Evolutionary conservation across 2,329 filamentous ascomycete genomes (phyloP).

Genomic region (Claviceps fusiformis): DNA sequence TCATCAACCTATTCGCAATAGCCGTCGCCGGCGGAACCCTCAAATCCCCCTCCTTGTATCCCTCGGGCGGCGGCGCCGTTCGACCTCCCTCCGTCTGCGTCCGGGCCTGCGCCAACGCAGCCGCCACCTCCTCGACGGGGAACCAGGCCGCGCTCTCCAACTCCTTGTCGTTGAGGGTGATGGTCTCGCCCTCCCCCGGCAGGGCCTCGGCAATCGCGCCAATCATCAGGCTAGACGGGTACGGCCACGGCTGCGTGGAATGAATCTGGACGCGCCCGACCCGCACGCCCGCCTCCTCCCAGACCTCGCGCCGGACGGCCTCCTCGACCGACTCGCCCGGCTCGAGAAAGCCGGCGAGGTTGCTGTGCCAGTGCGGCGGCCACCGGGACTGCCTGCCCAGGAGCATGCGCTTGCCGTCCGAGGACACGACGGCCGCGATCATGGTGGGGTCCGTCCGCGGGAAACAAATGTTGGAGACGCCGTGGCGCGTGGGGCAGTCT

Average conservation of each 20-base stretch:
- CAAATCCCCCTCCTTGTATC: conserved; percentile 63
- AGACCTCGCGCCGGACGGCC: conserved; percentile 69
- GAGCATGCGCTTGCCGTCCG: conserved; percentile 63
- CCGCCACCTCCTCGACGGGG: conserved; percentile 61
- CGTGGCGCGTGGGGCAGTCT: conserved; percentile 68
- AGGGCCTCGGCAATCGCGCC: conserved; percentile 77
- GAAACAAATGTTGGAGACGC: conserved; percentile 82
- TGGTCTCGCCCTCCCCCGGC: conserved; percentile 56
- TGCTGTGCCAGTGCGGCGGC: conserved; percentile 77
- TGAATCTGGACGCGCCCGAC: conserved; percentile 71
- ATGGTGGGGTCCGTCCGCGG: conserved; percentile 88
- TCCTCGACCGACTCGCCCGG: conserved; percentile 77
- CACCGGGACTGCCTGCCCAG: conserved; percentile 77
- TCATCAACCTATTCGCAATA: conserved; percentile 82
- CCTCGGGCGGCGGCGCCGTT: conserved; percentile 47
- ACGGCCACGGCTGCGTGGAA: conserved; percentile 78
- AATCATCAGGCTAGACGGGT: conserved; percentile 75
- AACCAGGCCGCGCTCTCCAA: conserved; percentile 87
- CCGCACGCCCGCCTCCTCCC: conserved; percentile 70
- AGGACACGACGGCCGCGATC: conserved; percentile 82
- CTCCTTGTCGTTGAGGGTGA: conserved; percentile 82
- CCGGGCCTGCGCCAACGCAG: conserved; percentile 54
- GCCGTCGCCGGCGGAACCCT: conserved; percentile 74
- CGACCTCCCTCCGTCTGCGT: conserved; percentile 49
- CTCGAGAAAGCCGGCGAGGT: conserved; percentile 76